Evolutionary conservation across 441 rosid genomes (phyloP).

Genomic region (Erodium chrysanthum): DNA sequence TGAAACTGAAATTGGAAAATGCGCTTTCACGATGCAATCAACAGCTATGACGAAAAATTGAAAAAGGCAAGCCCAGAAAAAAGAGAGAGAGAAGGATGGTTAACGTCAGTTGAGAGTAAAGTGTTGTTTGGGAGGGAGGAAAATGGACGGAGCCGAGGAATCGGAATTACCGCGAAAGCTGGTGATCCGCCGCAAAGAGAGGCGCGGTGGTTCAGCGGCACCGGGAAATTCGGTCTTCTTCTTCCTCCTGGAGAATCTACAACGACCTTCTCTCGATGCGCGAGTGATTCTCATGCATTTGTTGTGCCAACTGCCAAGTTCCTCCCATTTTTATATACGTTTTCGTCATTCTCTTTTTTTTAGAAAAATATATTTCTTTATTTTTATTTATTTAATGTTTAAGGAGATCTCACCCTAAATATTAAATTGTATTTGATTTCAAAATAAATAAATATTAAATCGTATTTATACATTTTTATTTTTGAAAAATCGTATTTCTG

Average conservation of each 20-base stretch:
- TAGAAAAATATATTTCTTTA: too few species aligned
- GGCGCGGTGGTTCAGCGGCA: neutral
- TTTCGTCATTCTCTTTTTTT: too few species aligned
- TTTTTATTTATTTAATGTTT: too few species aligned
- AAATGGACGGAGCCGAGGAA: slow-evolving; percentile 4
- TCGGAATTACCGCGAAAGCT: neutral
- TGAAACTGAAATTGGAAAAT: neutral
- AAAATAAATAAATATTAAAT: too few species aligned
- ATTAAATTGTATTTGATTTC: too few species aligned
- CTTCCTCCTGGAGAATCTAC: neutral
- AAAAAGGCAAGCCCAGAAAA: neutral
- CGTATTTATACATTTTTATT: too few species aligned
- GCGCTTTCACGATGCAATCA: neutral
- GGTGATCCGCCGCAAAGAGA: neutral
- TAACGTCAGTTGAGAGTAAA: neutral
- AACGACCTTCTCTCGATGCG: neutral
- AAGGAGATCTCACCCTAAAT: too few species aligned
- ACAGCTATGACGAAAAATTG: neutral
- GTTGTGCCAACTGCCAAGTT: too few species aligned
- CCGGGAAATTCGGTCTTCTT: neutral
- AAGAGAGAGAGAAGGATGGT: neutral
- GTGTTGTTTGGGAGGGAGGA: neutral
- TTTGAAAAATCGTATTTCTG: too few species aligned
- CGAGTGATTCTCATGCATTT: too few species aligned
- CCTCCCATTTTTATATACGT: too few species aligned